phyloP scores from a whole-genome alignment of 2,329 filamentous ascomycete genomes.

The Scorias spongiosa region DNA sequence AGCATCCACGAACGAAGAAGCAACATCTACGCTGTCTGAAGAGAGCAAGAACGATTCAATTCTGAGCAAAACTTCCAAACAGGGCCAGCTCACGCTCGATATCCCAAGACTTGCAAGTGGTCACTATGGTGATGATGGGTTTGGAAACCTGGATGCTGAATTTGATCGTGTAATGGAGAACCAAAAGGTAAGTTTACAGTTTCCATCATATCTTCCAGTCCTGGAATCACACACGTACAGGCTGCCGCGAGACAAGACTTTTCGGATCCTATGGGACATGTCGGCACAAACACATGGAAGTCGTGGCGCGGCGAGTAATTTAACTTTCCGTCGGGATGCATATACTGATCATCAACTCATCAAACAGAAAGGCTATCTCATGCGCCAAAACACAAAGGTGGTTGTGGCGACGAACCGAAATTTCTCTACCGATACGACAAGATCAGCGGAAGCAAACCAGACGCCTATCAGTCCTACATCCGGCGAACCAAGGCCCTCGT shows the following conservation, averaged over 20 bases:
- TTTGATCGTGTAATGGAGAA: conserved; percentile 90
- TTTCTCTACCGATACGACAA: conserved; percentile 26
- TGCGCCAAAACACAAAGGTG: conserved; percentile 96
- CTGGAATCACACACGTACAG: neutral
- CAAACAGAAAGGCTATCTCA: conserved; percentile 89
- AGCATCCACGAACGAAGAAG: conserved; percentile 1
- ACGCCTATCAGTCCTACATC: conserved; percentile 37
- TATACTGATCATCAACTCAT: conserved; percentile 24
- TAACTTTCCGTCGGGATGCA: too few species aligned
- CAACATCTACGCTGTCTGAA: conserved; percentile 9
- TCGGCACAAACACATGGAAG: too few species aligned
- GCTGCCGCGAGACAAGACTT: neutral
- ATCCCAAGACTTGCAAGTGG: conserved; percentile 58
- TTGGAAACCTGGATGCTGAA: conserved; percentile 68
- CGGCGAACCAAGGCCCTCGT: conserved; percentile 19
- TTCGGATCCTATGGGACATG: neutral
- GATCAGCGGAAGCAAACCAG: conserved; percentile 27
- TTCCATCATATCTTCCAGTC: conserved; percentile 13
- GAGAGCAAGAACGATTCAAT: conserved; percentile 15
- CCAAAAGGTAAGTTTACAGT: conserved; percentile 65
- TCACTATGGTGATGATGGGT: conserved; percentile 60
- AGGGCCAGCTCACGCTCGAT: conserved; percentile 38
- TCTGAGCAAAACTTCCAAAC: conserved; percentile 6
- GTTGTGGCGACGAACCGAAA: conserved; percentile 68
- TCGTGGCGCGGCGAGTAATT: too few species aligned